Base-by-base conservation (phyloP, 768 basidiomycete genomes). In the Pleurotus eryngii region DNA sequence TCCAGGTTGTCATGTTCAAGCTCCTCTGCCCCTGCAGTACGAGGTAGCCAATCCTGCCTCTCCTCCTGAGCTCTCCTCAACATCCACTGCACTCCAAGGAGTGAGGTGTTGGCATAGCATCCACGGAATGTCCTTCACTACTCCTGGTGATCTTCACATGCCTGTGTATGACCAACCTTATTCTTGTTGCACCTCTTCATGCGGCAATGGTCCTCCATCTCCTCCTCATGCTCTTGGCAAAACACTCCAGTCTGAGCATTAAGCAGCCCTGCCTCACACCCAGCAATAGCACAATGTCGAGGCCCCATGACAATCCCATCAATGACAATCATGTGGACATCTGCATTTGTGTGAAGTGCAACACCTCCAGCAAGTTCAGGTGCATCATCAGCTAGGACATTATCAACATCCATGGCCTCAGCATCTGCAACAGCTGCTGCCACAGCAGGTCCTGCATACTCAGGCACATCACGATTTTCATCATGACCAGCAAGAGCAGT, bases 281-380 rank as follows among this genome's bases (percentile, higher is more conserved):
- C 45, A 11, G 51, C 57, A 39, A 53, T 27, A 11, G 57, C 59
- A 60, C 59, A 60, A 26, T 60, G 59, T 24, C 27, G 17, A 15
- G 50, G 60, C 27, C 57, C 50, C 57, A 60, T 55, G 30, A 60
- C 60, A 60, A 60, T 58, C 4, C 57, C 60, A 60, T 60, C 60
- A 20, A 60, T 43, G 42, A 60, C 60, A 47, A 58, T 35, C 60
- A 60, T 55, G 20, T 22, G 12, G 22, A 59, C 58, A 20, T 20
- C 20, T 20, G 20, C 20, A 20, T 20, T 20, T 20, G 20, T 20
- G 20, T 20, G 20, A 20, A 20, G 20, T 20, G 20, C 20, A 20
- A 20, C 20, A 20, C 20, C 20, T 20, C 20, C 20, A 20, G 20
- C 20, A 20, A 2, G 20, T 20, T 20, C 20, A 20, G 20, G 20